A percentile compares a stretch with the other conserved stretches of the same genome.
Conservation (phyloP, 1,139 yeast species). For the Nakaseomyces nivariensis region DNA sequence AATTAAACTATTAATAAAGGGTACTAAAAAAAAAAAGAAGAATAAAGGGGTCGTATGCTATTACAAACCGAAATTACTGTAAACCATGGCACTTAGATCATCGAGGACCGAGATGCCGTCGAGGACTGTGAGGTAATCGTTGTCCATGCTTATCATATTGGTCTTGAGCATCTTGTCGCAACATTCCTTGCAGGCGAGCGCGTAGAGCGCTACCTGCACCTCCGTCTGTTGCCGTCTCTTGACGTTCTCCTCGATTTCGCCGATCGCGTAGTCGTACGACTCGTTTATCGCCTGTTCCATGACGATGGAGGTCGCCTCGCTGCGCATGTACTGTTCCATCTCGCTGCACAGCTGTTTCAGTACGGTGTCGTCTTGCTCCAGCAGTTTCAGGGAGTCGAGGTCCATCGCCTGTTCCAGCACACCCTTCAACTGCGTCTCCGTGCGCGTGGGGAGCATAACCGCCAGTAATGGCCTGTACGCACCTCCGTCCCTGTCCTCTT, state of each 20-base stretch:
- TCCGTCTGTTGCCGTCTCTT: slow-evolving; percentile 13
- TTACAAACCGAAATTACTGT: slow-evolving; percentile 57
- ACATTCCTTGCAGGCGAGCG: slow-evolving; percentile 24
- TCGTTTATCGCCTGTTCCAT: slow-evolving; percentile 23
- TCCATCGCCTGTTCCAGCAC: slow-evolving; percentile 36
- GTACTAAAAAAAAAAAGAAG: neutral
- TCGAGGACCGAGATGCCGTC: slow-evolving; percentile 60
- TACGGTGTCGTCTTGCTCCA: slow-evolving; percentile 23
- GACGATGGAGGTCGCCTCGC: slow-evolving; percentile 21
- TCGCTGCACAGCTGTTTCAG: slow-evolving; percentile 35
- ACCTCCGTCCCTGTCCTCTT: neutral
- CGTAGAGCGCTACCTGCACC: slow-evolving; percentile 23
- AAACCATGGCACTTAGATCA: slow-evolving; percentile 83
- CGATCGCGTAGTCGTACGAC: slow-evolving; percentile 22
- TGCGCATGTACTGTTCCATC: slow-evolving; percentile 33
- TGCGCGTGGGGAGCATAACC: slow-evolving; percentile 26
- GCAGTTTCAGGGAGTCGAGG: slow-evolving; percentile 23
- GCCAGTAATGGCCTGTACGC: slow-evolving; percentile 8
- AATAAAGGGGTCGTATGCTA: neutral
- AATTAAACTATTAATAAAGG: neutral
- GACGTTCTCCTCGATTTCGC: slow-evolving; percentile 21
- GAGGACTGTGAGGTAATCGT: slow-evolving; percentile 31
- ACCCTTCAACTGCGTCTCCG: slow-evolving; percentile 23
- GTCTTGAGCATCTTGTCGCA: slow-evolving; percentile 44
- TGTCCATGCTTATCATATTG: slow-evolving; percentile 39